Conservation (phyloP, 1,284 basidiomycete genomes). For the Thecaphora thlaspeos region DNA sequence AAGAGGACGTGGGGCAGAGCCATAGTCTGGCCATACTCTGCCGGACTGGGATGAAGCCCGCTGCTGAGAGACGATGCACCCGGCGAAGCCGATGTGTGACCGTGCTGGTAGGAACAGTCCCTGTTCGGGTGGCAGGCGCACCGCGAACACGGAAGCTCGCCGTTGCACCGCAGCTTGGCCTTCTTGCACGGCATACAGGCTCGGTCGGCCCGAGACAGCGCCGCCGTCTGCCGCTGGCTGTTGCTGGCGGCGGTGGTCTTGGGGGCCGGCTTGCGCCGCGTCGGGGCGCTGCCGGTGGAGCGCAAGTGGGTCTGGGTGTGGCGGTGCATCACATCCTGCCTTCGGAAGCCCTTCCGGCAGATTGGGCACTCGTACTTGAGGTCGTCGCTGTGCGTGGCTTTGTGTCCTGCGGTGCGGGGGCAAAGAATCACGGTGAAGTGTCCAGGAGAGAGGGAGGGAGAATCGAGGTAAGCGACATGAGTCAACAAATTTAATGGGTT, state of each 20-base stretch:
- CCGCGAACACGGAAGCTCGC: constrained; percentile 1
- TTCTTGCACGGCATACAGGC: not conserved
- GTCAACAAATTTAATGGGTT: not conserved
- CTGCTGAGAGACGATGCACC: not conserved
- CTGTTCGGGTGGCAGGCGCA: not conserved
- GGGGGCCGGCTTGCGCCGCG: constrained; percentile 27
- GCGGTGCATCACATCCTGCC: constrained; percentile 39
- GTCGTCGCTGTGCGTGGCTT: constrained; percentile 31
- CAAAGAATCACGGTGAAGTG: no score
- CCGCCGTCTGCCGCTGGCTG: not conserved
- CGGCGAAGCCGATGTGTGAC: not conserved
- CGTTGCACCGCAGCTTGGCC: constrained; percentile 6
- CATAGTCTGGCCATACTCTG: not conserved
- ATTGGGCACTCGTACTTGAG: constrained; percentile 36
- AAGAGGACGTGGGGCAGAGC: no score
- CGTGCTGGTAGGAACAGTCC: not conserved
- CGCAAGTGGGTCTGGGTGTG: constrained; percentile 31
- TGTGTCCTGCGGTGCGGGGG: no score
- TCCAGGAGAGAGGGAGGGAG: constrained; percentile 7
- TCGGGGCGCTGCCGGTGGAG: constrained; percentile 21
- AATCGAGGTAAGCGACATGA: not conserved
- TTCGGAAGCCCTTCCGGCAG: constrained; percentile 34
- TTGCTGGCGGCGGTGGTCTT: not conserved
- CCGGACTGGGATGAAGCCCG: not conserved
- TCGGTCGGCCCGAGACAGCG: not conserved